Base-by-base conservation (phyloP, 176 grass and related monocot species). In the Phoenix roebelenii region DNA sequence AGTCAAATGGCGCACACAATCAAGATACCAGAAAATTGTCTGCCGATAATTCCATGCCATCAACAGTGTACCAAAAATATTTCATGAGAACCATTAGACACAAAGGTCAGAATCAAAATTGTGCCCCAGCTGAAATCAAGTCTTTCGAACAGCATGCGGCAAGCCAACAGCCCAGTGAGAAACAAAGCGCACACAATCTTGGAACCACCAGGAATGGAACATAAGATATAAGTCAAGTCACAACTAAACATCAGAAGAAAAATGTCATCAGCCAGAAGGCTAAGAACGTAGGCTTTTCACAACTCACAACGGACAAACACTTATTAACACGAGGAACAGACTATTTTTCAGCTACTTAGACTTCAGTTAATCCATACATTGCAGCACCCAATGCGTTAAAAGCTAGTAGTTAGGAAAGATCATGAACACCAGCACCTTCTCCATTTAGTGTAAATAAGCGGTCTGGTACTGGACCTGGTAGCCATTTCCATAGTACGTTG, bases 401-500 rank as follows among this genome's bases (percentile, higher is more conserved):
- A 60, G 72, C 81, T 89, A 17, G 71, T 78, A 76, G 76, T 79
- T 80, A 72, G 68, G 68, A 65, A 44, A 73, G 63, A 83, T 51
- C 72, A 28, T 64, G 16, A 55, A 59, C 57, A 55, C 29, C 17
- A 30, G 16, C 23, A 52, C 75, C 75, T 58, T 82, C 55, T 69
- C 80, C 82, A 70, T 85, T 30, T 74, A 96, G 80, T 96, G 81
- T 61, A 96, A 82, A 67, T 85, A 90, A 0, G 72, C 65, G 48
- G 85, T 67, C 61, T 77, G 87, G 62, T 88, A 90, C 72, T 89
- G 89, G 26, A 92, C 73, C 25, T 70, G 87, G 60, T 92, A 91
- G 48, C 69, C 84, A 61, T 85, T 96, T 62, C 84, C 76, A 58
- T 97, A 92, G 51, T 97, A 97, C 17, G 78, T 69, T 15, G 78